A percentile compares a stretch with the other conserved stretches of the same genome.
These are phyloP conservation scores for Leishmania guyanensis DNA, from an alignment of 208 protist species.

Conservation along the genomic window DNA sequence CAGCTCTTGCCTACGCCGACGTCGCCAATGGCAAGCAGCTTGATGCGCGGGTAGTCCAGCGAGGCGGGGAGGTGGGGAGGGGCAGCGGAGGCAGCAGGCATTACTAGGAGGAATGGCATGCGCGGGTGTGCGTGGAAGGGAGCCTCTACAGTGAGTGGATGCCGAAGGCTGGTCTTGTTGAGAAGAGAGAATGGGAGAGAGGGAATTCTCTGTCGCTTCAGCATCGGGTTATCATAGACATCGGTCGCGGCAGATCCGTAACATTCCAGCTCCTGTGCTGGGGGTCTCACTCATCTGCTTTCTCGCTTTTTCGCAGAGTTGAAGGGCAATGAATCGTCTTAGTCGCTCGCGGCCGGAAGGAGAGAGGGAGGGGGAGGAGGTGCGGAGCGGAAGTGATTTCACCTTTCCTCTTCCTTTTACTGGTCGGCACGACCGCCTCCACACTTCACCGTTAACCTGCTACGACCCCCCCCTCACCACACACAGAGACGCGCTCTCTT, in stretches of 20 bases:
- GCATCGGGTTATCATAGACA: not conserved
- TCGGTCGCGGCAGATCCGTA: not conserved
- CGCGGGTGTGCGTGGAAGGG: not conserved
- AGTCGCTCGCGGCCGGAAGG: not conserved
- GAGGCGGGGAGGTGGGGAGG: conserved; percentile 18
- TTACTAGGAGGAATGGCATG: not conserved
- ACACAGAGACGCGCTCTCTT: not conserved
- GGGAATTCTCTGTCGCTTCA: not conserved
- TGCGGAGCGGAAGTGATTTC: not conserved
- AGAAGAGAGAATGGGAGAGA: not conserved
- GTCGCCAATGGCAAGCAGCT: conserved; percentile 92
- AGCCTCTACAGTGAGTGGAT: not conserved
- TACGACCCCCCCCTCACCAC: not conserved
- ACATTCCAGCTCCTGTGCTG: too few species aligned
- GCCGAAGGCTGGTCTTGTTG: not conserved
- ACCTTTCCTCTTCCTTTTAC: not conserved
- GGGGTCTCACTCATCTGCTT: not conserved
- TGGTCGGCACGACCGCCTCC: not conserved
- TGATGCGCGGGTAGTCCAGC: conserved; percentile 75
- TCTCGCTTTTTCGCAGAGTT: conserved; percentile 9
- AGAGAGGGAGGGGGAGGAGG: not conserved
- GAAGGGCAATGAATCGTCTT: conserved; percentile 4
- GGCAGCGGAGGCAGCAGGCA: not conserved
- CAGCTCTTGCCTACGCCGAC: conserved; percentile 94
- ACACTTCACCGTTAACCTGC: not conserved